Percentiles rank a stretch among this genome's conserved stretches.
Conservation (phyloP, 495 filamentous ascomycete species). For the Talaromyces adpressus region DNA sequence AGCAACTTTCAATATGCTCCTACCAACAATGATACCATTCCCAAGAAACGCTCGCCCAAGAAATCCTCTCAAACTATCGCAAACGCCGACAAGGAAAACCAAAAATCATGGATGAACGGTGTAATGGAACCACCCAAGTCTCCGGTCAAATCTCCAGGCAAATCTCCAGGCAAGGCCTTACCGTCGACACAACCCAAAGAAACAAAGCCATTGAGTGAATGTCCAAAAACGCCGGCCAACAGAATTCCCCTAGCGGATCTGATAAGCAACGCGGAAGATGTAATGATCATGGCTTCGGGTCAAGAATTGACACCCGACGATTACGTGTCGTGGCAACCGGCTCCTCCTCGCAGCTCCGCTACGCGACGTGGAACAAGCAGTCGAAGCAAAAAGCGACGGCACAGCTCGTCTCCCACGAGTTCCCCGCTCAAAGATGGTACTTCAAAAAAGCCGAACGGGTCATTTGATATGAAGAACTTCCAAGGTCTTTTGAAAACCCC, state of each 20-base stretch:
- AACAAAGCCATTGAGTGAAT: constrained; percentile 34
- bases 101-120: constrained; percentile 34
- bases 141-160: constrained; percentile 7
- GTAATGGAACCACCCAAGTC: constrained; percentile 26
- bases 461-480: constrained; percentile 44
- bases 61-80: constrained; percentile 18
- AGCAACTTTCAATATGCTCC: constrained; percentile 47
- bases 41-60: constrained; percentile 26
- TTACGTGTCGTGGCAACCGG: constrained; percentile 63
- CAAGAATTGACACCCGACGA: constrained; percentile 59
- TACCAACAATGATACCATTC: constrained; percentile 16
- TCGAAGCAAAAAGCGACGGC: constrained; percentile 61
- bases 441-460: constrained; percentile 34
- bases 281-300: constrained; percentile 29
- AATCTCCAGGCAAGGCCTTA: constrained; percentile 22
- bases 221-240: constrained; percentile 66
- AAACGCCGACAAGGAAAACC: constrained; percentile 32
- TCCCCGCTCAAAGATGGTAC: constrained; percentile 51
- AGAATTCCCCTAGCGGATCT: constrained; percentile 73
- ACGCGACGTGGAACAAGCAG: constrained; percentile 30
- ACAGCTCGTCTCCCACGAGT: constrained; percentile 74
- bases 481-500: constrained; percentile 61
- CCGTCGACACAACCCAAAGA: constrained; percentile 21
- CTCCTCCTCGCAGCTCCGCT: constrained; percentile 38
- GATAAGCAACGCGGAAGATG: constrained; percentile 63